phyloP scores from a whole-genome alignment of 225 moss, liverwort and hornwort species.

The Antitrichia curtipendula region DNA sequence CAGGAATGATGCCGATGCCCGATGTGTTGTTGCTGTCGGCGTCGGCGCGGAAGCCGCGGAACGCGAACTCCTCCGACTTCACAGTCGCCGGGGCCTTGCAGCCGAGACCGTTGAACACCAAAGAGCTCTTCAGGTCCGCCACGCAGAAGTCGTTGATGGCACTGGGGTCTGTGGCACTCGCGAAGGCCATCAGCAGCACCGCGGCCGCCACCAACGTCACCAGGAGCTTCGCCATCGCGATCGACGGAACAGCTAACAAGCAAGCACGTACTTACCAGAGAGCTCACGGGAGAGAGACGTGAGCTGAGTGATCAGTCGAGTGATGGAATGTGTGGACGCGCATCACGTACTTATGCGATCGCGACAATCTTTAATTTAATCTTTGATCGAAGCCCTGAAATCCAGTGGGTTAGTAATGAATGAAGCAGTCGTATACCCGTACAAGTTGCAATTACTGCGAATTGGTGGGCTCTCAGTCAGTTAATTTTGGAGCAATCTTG shows the following conservation, averaged over 20 bases:
- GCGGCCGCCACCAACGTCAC: background rate
- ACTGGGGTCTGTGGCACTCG: background rate
- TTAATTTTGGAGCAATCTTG: background rate
- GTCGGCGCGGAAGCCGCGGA: background rate
- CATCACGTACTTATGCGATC: background rate
- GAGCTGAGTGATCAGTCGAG: background rate
- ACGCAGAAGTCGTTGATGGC: constrained; percentile 21
- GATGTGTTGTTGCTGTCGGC: background rate
- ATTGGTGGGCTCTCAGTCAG: background rate
- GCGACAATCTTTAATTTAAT: no score
- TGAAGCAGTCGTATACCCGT: background rate
- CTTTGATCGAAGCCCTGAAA: background rate
- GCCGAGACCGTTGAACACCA: background rate
- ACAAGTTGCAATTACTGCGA: background rate
- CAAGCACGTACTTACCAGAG: background rate
- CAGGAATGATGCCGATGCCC: constrained; percentile 4
- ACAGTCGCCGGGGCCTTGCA: background rate
- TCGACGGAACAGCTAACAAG: background rate
- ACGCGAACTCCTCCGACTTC: background rate
- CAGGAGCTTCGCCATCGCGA: background rate
- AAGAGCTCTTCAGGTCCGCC: background rate
- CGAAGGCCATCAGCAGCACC: background rate
- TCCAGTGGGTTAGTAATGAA: background rate
- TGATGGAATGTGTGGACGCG: background rate
- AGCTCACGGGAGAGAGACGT: background rate